These are phyloP conservation scores for Rhododendron kiyosumense DNA, from an alignment of 148 eudicot genomes.

Conservation along the genomic window DNA sequence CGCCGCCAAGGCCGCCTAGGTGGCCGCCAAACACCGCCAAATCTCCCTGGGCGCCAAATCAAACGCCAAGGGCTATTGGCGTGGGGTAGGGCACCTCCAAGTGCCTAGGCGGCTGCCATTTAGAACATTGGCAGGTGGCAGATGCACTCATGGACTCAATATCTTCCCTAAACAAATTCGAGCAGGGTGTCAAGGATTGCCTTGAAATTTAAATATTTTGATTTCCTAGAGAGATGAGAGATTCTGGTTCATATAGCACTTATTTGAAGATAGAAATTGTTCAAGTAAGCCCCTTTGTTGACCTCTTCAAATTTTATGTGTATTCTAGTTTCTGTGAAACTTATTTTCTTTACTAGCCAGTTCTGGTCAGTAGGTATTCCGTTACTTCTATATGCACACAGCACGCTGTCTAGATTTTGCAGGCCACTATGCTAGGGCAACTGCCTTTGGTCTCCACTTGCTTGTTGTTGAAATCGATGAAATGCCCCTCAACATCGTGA, in stretches of 20 bases:
- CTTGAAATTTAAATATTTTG: slow-evolving; percentile 47
- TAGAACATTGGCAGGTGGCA: slow-evolving; percentile 36
- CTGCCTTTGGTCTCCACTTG: background rate
- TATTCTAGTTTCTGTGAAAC: background rate
- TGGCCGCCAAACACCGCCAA: too few relatives aligned
- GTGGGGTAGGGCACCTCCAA: too few relatives aligned
- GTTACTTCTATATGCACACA: background rate
- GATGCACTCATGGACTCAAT: slow-evolving; percentile 65
- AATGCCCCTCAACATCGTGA: background rate
- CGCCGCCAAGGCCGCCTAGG: too few relatives aligned
- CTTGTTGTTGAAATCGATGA: background rate
- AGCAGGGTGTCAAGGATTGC: slow-evolving; percentile 74
- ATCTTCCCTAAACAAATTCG: slow-evolving; percentile 66
- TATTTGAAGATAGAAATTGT: background rate
- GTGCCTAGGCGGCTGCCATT: too few relatives aligned
- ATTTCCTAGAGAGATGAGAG: background rate
- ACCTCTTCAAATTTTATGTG: background rate
- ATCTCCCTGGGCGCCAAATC: too few relatives aligned
- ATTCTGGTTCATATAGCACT: background rate
- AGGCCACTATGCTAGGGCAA: background rate
- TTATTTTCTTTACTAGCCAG: background rate
- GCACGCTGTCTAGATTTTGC: background rate
- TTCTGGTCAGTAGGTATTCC: background rate
- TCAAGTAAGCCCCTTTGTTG: background rate
- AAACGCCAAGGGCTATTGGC: too few relatives aligned